Percentiles rank a stretch among this genome's conserved stretches.
Evolutionary conservation across 1,139 yeast species (phyloP).

Genomic region (Scheffersomyces insectosa): DNA sequence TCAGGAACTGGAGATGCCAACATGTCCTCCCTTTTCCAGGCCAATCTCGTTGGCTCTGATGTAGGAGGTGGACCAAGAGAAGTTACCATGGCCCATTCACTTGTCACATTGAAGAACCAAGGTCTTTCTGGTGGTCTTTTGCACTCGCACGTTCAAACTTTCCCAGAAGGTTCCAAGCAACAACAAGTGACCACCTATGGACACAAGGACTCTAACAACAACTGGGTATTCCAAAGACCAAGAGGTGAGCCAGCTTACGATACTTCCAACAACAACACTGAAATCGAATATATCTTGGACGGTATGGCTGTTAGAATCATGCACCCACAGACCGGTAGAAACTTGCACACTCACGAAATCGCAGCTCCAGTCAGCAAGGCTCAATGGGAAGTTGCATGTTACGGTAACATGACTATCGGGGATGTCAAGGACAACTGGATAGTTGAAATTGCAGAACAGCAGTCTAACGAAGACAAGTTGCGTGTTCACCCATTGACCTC

Average conservation of each 20-base stretch:
- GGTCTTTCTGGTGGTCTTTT: slow-evolving; percentile 90
- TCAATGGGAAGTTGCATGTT: slow-evolving; percentile 87
- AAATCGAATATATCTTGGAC: slow-evolving; percentile 60
- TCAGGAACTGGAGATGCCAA: slow-evolving; percentile 95
- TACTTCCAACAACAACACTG: slow-evolving; percentile 50
- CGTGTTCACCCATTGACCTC: slow-evolving; percentile 85
- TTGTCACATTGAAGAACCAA: slow-evolving; percentile 81
- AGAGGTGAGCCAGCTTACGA: slow-evolving; percentile 60
- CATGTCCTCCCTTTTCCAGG: slow-evolving; percentile 97
- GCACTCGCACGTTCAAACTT: slow-evolving; percentile 92
- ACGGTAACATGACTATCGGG: slow-evolving; percentile 85
- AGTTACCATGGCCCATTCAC: slow-evolving; percentile 74
- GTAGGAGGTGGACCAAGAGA: slow-evolving; percentile 90
- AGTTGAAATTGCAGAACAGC: slow-evolving; percentile 84
- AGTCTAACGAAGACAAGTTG: slow-evolving; percentile 69
- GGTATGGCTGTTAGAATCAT: slow-evolving; percentile 77
- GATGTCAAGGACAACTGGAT: slow-evolving; percentile 94
- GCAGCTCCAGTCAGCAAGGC: slow-evolving; percentile 73
- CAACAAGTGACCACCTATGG: slow-evolving; percentile 95
- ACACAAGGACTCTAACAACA: slow-evolving; percentile 88
- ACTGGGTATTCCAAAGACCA: slow-evolving; percentile 81
- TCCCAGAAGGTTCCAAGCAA: slow-evolving; percentile 93
- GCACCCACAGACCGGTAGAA: slow-evolving; percentile 83
- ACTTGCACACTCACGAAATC: slow-evolving; percentile 84
- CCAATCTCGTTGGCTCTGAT: slow-evolving; percentile 77